Evolutionary conservation across 2,329 filamentous ascomycete genomes (phyloP).

Genomic region (Dothiorella sarmentorum): DNA sequence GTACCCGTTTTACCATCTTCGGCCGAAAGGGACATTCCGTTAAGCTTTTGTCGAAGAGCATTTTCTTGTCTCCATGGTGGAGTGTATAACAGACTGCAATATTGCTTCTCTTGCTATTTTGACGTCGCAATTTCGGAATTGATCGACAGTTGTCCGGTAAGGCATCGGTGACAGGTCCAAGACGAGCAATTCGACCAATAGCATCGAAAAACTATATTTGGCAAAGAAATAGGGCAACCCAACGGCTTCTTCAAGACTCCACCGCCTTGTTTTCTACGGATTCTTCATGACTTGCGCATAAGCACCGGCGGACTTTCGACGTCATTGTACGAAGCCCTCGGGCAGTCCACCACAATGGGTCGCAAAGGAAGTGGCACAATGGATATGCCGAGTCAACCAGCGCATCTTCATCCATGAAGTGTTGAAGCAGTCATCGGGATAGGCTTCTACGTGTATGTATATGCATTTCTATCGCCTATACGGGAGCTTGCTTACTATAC

Average conservation of each 20-base stretch:
- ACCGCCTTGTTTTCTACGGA: neutral
- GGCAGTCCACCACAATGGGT: neutral
- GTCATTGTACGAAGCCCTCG: neutral
- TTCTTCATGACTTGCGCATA: constrained; percentile 10
- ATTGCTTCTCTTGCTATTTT: constrained; percentile 1
- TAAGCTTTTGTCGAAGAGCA: neutral
- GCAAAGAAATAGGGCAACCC: neutral
- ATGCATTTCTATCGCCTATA: no score
- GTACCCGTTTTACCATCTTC: neutral
- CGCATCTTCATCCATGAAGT: no score
- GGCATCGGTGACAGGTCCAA: neutral
- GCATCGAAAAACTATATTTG: constrained; percentile 1
- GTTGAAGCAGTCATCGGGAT: no score
- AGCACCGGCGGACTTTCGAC: neutral
- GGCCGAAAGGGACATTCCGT: constrained; percentile 12
- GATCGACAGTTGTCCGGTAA: constrained; percentile 2
- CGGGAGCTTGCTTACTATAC: no score
- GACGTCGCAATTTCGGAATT: neutral
- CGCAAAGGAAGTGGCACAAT: no score
- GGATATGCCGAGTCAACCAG: no score
- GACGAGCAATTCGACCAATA: neutral
- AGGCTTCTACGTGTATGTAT: no score
- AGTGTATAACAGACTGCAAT: neutral
- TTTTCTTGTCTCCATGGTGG: neutral
- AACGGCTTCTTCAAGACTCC: neutral